Evolutionary conservation across 2,329 filamentous ascomycete species (phyloP), one percentile per base, ranked within the genome.

Genomic region (Bipolaris bicolor): DNA sequence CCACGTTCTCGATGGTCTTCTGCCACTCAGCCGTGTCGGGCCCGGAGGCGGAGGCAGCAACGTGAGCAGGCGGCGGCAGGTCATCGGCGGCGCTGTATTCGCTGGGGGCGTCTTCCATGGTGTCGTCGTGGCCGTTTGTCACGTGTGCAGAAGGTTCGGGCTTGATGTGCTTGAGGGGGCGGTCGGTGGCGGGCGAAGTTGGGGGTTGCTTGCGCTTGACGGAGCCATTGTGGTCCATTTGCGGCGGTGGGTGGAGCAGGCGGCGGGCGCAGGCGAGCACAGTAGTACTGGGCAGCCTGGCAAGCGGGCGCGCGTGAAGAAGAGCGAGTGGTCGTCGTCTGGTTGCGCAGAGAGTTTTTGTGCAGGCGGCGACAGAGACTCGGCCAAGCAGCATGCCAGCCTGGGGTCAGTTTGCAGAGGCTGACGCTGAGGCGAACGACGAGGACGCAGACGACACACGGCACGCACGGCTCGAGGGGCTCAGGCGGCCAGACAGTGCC

Each of bases 1-100:
- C 93, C 3, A 99, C 95, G 60, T 88, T 89, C 77, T 97, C 93
- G 59, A 98, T 96, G 0, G 93, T 97, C 49, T 88, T 90, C 78
- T 98, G 94, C 95, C 95, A 99, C 79, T 96, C 93, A 22, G 88
- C 88, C 2, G 89, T 90, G 67, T 92, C 89, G 46, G 79, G 62
- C 81, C 81, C 52, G 72, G 81, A 65, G 83, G 71, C 65, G 83
- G 71, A 57, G 77, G 76, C 60, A 16, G 55, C 33, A 79, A 75
- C 54, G 79, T 65, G 52, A 69, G 69, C 55, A 15, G 61, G 33
- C 2, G 53, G 26, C 0, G 66, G 57, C 7, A 71, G 75, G 9
- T 79, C 76, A 7, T 82, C 80, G 57, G 82, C 78, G 6, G 41
- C 47, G 58, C 80, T 78, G 33, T 79, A 65, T 33, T 68, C 68